phyloP scores from a whole-genome alignment of 768 basidiomycete genomes.

The Hypholoma fasciculare region DNA sequence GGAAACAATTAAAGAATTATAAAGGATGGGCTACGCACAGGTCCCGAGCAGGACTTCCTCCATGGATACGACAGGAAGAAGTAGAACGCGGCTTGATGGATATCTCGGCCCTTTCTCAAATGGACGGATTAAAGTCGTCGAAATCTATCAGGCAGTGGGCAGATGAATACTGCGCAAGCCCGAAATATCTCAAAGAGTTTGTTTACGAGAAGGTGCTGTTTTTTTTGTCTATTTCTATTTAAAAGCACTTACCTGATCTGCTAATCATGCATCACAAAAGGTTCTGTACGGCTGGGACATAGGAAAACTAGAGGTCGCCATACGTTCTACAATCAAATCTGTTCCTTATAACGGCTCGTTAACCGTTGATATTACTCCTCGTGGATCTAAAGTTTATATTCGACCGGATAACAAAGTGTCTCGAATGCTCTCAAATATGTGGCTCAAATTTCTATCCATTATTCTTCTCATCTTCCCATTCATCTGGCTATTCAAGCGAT shows the following conservation, averaged over 20 bases:
- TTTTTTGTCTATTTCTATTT: not conserved
- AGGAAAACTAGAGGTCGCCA: conserved; percentile 35
- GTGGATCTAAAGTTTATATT: conserved; percentile 54
- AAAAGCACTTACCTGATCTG: not conserved
- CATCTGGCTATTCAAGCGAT: conserved; percentile 78
- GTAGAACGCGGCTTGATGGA: conserved; percentile 11
- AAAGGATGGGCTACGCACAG: conserved; percentile 47
- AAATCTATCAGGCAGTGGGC: conserved; percentile 77
- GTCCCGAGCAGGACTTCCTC: conserved; percentile 46
- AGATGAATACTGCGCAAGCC: conserved; percentile 75
- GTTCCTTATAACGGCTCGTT: conserved; percentile 47
- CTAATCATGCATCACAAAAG: conserved; percentile 21
- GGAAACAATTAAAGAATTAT: conserved; percentile 41
- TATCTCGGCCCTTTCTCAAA: conserved; percentile 6
- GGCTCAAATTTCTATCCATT: conserved; percentile 69
- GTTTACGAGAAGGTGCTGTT: conserved; percentile 60
- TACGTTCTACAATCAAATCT: conserved; percentile 41
- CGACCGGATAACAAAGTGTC: conserved; percentile 69
- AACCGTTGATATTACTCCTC: conserved; percentile 49
- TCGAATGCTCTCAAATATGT: conserved; percentile 65
- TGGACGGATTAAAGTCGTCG: conserved; percentile 45
- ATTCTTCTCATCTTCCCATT: conserved; percentile 76
- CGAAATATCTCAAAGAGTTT: conserved; percentile 77
- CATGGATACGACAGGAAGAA: conserved; percentile 34
- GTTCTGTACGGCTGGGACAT: conserved; percentile 51